Conservation (phyloP, 805 yeast species). For the Saccharomycopsis olivae region DNA sequence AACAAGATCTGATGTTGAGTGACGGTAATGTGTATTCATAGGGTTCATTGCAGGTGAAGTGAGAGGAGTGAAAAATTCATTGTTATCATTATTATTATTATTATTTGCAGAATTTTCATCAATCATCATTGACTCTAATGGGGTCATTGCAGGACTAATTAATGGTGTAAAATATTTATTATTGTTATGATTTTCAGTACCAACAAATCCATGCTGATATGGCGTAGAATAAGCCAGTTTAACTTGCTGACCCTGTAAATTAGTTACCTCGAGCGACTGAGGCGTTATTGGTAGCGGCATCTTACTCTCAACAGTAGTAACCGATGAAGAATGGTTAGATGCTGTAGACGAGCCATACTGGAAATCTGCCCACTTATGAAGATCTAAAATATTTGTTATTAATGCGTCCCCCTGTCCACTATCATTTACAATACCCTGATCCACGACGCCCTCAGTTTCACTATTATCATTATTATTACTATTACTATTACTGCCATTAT, state of each 20-base stretch:
- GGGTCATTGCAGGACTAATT: conserved; percentile 67
- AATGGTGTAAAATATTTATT: conserved; percentile 51
- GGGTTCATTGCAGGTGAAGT: conserved; percentile 73
- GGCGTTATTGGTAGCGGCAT: conserved; percentile 1
- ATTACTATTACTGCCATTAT: neutral
- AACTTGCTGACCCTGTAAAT: neutral
- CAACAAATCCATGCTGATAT: neutral
- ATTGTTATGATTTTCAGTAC: neutral
- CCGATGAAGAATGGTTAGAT: neutral
- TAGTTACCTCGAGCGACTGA: neutral
- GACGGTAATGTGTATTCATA: neutral
- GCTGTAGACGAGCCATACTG: conserved; percentile 2
- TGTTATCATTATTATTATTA: conserved; percentile 26
- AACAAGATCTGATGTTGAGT: neutral
- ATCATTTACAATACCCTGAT: too few species aligned
- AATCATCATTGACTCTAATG: conserved; percentile 30
- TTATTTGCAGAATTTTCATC: neutral
- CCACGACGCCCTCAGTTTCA: neutral
- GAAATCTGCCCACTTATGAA: conserved; percentile 16
- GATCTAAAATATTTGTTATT: conserved; percentile 3
- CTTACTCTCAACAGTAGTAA: neutral
- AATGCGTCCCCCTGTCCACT: too few species aligned
- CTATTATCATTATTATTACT: neutral
- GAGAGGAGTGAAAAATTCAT: conserved; percentile 62
- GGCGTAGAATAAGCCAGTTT: conserved; percentile 1